Evolutionary conservation across 2,329 filamentous ascomycete species (phyloP), one percentile per base, ranked within the genome.

Genomic region (Orbilia ellipsospora): DNA sequence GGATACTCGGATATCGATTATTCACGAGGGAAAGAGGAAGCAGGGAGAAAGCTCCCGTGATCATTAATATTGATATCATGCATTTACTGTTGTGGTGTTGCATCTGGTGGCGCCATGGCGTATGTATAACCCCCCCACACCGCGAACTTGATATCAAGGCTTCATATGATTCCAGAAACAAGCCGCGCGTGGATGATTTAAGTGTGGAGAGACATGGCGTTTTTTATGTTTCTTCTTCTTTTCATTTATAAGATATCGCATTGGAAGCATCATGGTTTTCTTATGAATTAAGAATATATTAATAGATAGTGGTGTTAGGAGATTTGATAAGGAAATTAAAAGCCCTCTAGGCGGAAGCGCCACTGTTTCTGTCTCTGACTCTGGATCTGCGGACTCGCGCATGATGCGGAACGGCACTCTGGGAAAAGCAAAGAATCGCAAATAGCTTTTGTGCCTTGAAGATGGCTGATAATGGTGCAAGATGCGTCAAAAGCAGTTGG

Each of bases 341-440:
- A 65, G 59, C 36, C 61, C 54, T 66, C 61, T 73, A 73, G 54
- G 69, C 54, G 68, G 68, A 73, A 62, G 56, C 69, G 69, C 69
- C 69, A 73, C 69, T 4, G 62, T 66, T 56, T 55, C 31, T 36
- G 31, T 36, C 62, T 65, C 60, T 54, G 52, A 36, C n/a, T 40
- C 5, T 15, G 40, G 60, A 54, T 63, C 45, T 40, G 60, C 50
- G 28, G 60, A 63, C 45, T 63, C 50, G 57, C 42, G 57, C 57
- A 52, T 18, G 20, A 51, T 16, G 45, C 13, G 16, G 18, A 18
- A 57, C n/a, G 40, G 20, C 10, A 5, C 16, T 54, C 45, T 54
- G 42, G 45, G 60, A 63, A 63, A 63, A 63, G 60, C 60, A 63
- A 63, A 63, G 60, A 63, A 50, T 42, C 28, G n/a, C 16, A 5